Evolutionary conservation across 2,329 filamentous ascomycete species (phyloP).

Genomic region (Beauveria pseudobassiana): DNA sequence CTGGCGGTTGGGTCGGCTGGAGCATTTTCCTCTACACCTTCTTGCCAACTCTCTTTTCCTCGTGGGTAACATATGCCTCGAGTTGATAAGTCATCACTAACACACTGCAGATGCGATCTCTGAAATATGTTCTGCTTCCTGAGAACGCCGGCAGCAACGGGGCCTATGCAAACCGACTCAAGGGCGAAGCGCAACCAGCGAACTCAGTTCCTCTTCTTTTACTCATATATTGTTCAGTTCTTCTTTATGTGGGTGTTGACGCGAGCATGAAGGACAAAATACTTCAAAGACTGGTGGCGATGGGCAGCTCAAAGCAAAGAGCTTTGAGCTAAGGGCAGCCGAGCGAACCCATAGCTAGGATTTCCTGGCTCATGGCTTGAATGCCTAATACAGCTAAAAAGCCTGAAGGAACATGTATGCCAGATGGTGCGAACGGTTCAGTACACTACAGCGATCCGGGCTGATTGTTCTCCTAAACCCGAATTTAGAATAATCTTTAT

Average conservation of each 20-base stretch:
- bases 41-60: slow-evolving; percentile 91
- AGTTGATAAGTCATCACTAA: background rate
- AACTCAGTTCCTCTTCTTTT: slow-evolving; percentile 87
- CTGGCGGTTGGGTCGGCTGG: slow-evolving; percentile 86
- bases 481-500: slow-evolving; percentile 3
- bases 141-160: slow-evolving; percentile 63
- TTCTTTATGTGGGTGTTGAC: slow-evolving; percentile 81
- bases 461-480: background rate
- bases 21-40: slow-evolving; percentile 81
- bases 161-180: slow-evolving; percentile 63
- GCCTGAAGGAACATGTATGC: background rate
- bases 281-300: background rate
- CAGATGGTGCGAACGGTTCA: background rate
- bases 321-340: background rate
- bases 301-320: background rate
- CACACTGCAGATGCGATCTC: slow-evolving; percentile 65
- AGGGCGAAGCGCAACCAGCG: slow-evolving; percentile 79
- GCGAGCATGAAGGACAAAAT: slow-evolving; percentile 27
- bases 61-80: slow-evolving; percentile 43
- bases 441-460: background rate
- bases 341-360: background rate
- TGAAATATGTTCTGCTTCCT: slow-evolving; percentile 92
- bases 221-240: slow-evolving; percentile 90
- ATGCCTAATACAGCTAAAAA: background rate
- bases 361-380: background rate